Conservation (phyloP, 257 asterid genomes). For the Misopates orontium region DNA sequence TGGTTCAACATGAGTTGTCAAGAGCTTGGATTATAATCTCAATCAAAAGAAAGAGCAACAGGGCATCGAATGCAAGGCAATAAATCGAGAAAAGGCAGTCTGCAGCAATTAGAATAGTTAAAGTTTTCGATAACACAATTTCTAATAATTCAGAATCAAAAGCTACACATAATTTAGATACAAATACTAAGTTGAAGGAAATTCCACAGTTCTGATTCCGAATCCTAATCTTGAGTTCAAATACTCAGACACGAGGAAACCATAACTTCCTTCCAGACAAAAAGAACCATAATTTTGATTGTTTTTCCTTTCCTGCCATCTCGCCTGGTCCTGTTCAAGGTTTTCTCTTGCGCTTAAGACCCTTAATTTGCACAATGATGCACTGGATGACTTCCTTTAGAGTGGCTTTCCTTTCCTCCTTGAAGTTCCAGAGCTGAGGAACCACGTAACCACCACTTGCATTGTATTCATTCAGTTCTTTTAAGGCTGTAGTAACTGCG, state of each 20-base stretch:
- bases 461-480: constrained; percentile 49
- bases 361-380: constrained; percentile 41
- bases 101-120: not conserved
- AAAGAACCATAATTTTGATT: too few relatives aligned
- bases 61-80: too few relatives aligned
- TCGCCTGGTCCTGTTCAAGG: constrained; percentile 18
- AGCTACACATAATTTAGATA: too few relatives aligned
- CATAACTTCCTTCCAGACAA: too few relatives aligned
- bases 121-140: not conserved
- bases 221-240: too few relatives aligned
- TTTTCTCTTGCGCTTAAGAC: constrained; percentile 51
- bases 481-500: constrained; percentile 43
- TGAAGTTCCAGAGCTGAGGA: constrained; percentile 60
- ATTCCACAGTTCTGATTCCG: too few relatives aligned
- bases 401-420: constrained; percentile 54
- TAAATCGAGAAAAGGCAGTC: too few relatives aligned
- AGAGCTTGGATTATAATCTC: too few relatives aligned
- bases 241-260: too few relatives aligned
- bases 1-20: too few relatives aligned
- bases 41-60: too few relatives aligned
- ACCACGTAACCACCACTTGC: constrained; percentile 53
- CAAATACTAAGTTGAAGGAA: too few relatives aligned
- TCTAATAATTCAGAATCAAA: not conserved
- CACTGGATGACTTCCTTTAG: constrained; percentile 53
- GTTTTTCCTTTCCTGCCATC: not conserved